Evolutionary conservation across 2,329 filamentous ascomycete species (phyloP), one percentile per base, ranked within the genome.

Genomic region (Graphilbum sp.): DNA sequence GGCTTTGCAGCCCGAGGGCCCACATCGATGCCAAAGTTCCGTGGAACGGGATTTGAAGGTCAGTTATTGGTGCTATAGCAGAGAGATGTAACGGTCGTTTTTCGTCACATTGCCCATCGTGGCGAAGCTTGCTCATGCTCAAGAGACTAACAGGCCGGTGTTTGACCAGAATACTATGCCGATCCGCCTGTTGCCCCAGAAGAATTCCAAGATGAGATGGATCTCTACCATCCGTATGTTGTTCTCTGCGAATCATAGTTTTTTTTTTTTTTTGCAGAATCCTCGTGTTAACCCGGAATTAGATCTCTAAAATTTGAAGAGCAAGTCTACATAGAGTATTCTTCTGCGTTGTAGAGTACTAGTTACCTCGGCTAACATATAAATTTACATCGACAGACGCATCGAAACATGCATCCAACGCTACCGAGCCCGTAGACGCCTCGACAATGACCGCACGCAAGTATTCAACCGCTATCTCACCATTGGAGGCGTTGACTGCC

Each of bases 351-450:
- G n/a, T n/a, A n/a, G n/a, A n/a, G n/a, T n/a, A n/a, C n/a, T n/a
- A n/a, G n/a, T n/a, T n/a, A n/a, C n/a, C n/a, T n/a, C n/a, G n/a
- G 13, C 16, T 31, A 6, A 24, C 4, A 18, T 17, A 5, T 16
- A 21, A 19, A 5, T 8, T 18, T 10, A 17, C 16, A 5, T 18
- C 3, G 20, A 31, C 42, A 81, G 79, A 40, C 84, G 90, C 34
- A 84, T 96, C 31, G 79, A 95, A 51, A 70, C 77, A 20, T 90
- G 84, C 34, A 80, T 96, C 39, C 76, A 86, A 46, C 79, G 85
- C 13, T 98, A 79, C 59, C 75, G 80, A 44, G 66, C 72, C 27
- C 80, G 77, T 34, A 79, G 87, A 24, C 86, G 82, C 46, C 69
- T 94, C 41, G 71, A 80, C 41, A 55, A 63, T 12, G 63, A 72